A percentile compares a stretch with the other conserved stretches of the same genome.
phyloP scores from a whole-genome alignment of 805 yeast species.

The Ogataea methanolica region DNA sequence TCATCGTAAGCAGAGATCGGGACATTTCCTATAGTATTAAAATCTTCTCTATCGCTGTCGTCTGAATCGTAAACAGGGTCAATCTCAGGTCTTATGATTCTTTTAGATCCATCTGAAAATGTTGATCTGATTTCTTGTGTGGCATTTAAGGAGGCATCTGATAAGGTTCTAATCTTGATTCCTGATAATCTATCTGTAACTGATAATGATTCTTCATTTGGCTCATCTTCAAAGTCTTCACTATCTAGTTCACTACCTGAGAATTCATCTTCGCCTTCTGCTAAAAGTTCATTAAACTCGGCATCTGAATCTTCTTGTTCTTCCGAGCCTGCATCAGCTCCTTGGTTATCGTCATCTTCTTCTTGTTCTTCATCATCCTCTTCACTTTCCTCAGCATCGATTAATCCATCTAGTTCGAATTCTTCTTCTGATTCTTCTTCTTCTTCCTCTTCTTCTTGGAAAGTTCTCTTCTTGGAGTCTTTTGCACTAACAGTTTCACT shows the following conservation, averaged over 20 bases:
- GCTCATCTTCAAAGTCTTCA: conserved; percentile 47
- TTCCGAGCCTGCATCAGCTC: conserved; percentile 19
- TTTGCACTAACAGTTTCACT: not conserved
- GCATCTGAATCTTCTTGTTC: conserved; percentile 50
- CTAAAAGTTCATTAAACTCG: conserved; percentile 58
- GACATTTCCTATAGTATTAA: conserved; percentile 88
- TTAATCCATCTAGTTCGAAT: conserved; percentile 30
- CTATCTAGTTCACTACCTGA: conserved; percentile 31
- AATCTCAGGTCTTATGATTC: conserved; percentile 82
- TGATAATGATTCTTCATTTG: conserved; percentile 44
- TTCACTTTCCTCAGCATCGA: conserved; percentile 42
- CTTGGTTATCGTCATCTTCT: conserved; percentile 18
- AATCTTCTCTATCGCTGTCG: conserved; percentile 77
- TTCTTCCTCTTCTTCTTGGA: conserved; percentile 14
- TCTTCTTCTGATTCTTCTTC: conserved; percentile 19
- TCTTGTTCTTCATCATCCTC: conserved; percentile 23
- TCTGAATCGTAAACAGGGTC: conserved; percentile 94
- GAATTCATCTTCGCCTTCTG: conserved; percentile 30
- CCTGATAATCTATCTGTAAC: conserved; percentile 53
- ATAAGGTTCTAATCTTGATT: conserved; percentile 46
- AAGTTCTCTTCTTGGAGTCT: conserved; percentile 6
- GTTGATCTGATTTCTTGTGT: conserved; percentile 37
- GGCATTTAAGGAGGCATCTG: conserved; percentile 33
- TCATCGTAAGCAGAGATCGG: conserved; percentile 94
- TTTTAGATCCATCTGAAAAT: conserved; percentile 74